These are phyloP conservation scores for Malus hybrid DNA, from an alignment of 331 rosid genomes.

Conservation along the genomic window DNA sequence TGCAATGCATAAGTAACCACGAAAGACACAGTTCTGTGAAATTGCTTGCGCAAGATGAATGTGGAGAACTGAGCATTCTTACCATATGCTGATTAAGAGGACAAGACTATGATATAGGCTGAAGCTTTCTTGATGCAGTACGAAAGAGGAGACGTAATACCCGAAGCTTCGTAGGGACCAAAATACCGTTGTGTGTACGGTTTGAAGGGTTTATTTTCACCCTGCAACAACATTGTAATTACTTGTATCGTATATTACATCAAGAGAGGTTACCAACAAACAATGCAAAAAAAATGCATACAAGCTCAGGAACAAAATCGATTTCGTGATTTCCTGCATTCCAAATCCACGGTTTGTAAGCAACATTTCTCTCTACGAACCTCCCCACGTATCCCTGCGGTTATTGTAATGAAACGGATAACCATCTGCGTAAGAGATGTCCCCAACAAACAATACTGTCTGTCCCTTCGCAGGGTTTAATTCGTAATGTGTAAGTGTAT, in stretches of 20 bases:
- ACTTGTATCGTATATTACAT: neutral
- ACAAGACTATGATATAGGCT: slow-evolving; percentile 38
- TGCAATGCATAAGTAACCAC: neutral
- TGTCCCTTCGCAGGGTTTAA: slow-evolving; percentile 38
- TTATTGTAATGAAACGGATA: slow-evolving; percentile 45
- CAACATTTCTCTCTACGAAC: slow-evolving; percentile 41
- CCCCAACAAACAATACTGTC: slow-evolving; percentile 39
- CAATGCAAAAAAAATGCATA: too few relatives aligned
- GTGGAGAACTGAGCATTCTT: neutral
- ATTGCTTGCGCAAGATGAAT: too few relatives aligned
- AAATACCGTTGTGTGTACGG: slow-evolving; percentile 31
- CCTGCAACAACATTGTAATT: slow-evolving; percentile 19
- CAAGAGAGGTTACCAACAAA: too few relatives aligned
- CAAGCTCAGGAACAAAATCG: slow-evolving; percentile 24
- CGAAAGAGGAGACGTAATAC: slow-evolving; percentile 40
- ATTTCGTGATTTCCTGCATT: slow-evolving; percentile 45
- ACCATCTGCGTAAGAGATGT: slow-evolving; percentile 43
- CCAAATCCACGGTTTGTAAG: slow-evolving; percentile 54
- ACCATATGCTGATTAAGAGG: slow-evolving; percentile 47
- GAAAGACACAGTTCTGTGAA: too few relatives aligned
- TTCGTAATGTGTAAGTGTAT: slow-evolving; percentile 44
- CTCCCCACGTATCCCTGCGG: slow-evolving; percentile 42
- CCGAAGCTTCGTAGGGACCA: slow-evolving; percentile 26
- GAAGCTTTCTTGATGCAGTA: slow-evolving; percentile 50
- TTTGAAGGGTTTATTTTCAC: slow-evolving; percentile 33